Evolutionary conservation across 2,329 filamentous ascomycete species (phyloP), one percentile per base, ranked within the genome.

Genomic region (Trichoderma sp.): DNA sequence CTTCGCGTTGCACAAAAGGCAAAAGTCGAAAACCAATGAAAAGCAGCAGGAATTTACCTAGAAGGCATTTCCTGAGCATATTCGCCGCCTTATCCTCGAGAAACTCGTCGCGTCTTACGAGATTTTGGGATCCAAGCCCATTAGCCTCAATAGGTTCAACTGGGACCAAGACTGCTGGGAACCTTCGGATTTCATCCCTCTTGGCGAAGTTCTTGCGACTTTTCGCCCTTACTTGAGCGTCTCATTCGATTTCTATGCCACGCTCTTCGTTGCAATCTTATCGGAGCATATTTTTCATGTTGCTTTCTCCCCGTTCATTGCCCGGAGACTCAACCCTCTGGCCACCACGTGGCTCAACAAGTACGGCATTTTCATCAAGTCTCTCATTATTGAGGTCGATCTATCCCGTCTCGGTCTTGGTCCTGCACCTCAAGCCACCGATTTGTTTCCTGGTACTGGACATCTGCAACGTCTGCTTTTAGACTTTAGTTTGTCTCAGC

Each of bases 361-460:
- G 8, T 84, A 84, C 62, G 79, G 79, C 1, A 67, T 74, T 2
- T 80, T 81, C 39, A 81, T 84, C 74, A 78, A 75, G 18, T 77
- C 78, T 30, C 74, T 85, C 26, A 78, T 79, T 2, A 63, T 85
- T 11, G 84, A 85, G 72, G 34, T 85, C 1, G 84, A 85, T 72
- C 76, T 84, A 75, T 80, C 83, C 0, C 79, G 77, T 12, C 75
- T 83, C 9, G 77, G 79, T 1, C 81, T 81, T 26, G 81, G 81
- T 2, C 72, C 76, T 3, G 64, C 72, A 1, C 74, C 74, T 5
- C 68, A 73, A 1, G 80, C 81, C 0, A 71, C 66, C 0, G 56
- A 63, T 0, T 71, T 84, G 2, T 66, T 73, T 0, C 74, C 79
- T 0, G 77, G 77, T 6, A 73, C 78, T 1, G 71, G 76, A 1